Evolutionary conservation across 345 rosid genomes (phyloP), one percentile per base, ranked within the genome.

Genomic region (Dipteronia dyeriana): DNA sequence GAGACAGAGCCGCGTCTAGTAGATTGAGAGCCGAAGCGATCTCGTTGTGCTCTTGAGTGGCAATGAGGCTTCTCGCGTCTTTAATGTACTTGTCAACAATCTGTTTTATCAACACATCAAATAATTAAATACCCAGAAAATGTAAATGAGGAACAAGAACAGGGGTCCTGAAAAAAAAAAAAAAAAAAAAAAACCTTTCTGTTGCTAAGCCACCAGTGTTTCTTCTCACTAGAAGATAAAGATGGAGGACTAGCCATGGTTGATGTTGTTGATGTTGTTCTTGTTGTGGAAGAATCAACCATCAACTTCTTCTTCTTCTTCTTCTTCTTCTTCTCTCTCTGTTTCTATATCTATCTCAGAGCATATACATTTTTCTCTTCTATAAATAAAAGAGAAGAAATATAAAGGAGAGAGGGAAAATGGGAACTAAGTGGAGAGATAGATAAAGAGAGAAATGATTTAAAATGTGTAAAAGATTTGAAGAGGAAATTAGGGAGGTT

Each of bases 191-290:
- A 4, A 79, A 91, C 99, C 97, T 89, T 95, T 73, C 93, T 79
- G 82, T 90, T 91, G 81, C 84, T 92, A 76, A 91, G 92, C 99
- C 99, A 95, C 97, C 98, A 91, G 82, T 86, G 97, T 74, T 85
- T 92, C 83, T 84, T 89, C 60, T 89, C 89, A 76, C 51, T 62
- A n/a, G 70, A 79, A 71, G 75, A 74, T 26, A 79, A 73, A 79
- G 65, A 78, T 14, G 77, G 90, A 73, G 90, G 76, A 73, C 82
- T 59, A 9, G 90, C 82, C 94, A 88, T 87, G 76, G 74, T 71
- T 65, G 72, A 51, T 77, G 62, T 74, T 76, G 71, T 63, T 60
- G n/a, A 19, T 66, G 7, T 10, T 61, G 7, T 67, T 31, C 56
- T 76, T 67, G 80, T 9, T 14, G 79, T 10, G 14, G 75, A 80